Evolutionary conservation across 441 rosid genomes (phyloP).

Genomic region (Gossypium gossypioides): DNA sequence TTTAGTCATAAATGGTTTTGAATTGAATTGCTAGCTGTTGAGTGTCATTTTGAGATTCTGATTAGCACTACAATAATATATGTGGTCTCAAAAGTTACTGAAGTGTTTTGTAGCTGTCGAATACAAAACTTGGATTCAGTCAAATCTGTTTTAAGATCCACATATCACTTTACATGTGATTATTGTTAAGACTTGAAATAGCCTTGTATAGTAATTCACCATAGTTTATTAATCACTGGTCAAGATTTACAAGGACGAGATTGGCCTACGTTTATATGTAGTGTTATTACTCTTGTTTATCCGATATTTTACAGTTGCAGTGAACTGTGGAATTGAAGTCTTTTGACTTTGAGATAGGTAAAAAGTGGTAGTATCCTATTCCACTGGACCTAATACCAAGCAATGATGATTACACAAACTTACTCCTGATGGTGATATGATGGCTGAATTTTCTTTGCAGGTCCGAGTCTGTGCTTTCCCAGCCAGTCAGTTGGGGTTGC

Average conservation of each 20-base stretch:
- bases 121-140: neutral
- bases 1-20: neutral
- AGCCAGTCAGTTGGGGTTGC: conserved; percentile 41
- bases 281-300: neutral
- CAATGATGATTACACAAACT: neutral
- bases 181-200: neutral
- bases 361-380: neutral
- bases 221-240: neutral
- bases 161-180: neutral
- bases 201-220: neutral
- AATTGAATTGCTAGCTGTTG: neutral
- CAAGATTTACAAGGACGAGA: neutral
- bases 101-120: neutral
- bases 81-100: neutral
- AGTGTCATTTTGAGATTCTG: neutral
- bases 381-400: neutral
- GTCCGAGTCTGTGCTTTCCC: conserved; percentile 84
- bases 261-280: neutral
- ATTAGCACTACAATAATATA: neutral
- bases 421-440: neutral
- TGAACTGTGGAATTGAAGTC: neutral
- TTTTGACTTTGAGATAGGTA: neutral
- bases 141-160: neutral
- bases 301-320: neutral
- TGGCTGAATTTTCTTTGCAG: conserved; percentile 28